A percentile compares a stretch with the other conserved stretches of the same genome.
phyloP scores from a whole-genome alignment of 352 stramenopile species.

The Bremia lactucae region DNA sequence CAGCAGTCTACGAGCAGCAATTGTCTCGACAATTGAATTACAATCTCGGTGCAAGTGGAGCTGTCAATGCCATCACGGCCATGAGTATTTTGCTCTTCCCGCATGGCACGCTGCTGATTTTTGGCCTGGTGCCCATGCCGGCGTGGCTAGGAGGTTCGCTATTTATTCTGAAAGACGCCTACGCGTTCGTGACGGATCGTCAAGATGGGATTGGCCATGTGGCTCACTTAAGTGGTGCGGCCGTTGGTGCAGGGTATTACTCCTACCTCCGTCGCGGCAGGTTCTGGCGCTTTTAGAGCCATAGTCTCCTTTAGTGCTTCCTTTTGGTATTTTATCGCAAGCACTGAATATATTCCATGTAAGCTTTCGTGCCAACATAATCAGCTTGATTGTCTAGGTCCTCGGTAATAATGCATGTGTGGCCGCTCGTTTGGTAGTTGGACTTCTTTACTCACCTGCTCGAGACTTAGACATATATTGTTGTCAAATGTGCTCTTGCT shows the following conservation, averaged over 20 bases:
- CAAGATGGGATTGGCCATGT: constrained; percentile 62
- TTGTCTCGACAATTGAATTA: constrained; percentile 26
- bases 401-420: too few species aligned
- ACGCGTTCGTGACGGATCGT: constrained; percentile 38
- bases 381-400: too few species aligned
- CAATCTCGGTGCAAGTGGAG: constrained; percentile 65
- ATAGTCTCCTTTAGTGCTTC: too few species aligned
- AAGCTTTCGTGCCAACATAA: too few species aligned
- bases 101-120: constrained; percentile 62
- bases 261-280: constrained; percentile 31
- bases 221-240: constrained; percentile 56
- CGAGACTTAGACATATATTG: too few species aligned
- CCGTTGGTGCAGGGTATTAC: constrained; percentile 54
- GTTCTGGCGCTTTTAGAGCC: constrained; percentile 21
- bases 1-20: constrained; percentile 51
- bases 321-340: too few species aligned
- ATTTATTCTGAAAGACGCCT: constrained; percentile 70
- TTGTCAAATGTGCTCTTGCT: too few species aligned
- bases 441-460: too few species aligned
- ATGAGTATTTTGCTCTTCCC: constrained; percentile 63
- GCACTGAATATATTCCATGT: too few species aligned
- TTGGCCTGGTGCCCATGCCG: constrained; percentile 63
- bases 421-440: too few species aligned
- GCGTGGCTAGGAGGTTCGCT: constrained; percentile 56
- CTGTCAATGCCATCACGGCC: constrained; percentile 69